Base-by-base conservation (phyloP, 129 eudicot genomes). In the Flaveria brownii region DNA sequence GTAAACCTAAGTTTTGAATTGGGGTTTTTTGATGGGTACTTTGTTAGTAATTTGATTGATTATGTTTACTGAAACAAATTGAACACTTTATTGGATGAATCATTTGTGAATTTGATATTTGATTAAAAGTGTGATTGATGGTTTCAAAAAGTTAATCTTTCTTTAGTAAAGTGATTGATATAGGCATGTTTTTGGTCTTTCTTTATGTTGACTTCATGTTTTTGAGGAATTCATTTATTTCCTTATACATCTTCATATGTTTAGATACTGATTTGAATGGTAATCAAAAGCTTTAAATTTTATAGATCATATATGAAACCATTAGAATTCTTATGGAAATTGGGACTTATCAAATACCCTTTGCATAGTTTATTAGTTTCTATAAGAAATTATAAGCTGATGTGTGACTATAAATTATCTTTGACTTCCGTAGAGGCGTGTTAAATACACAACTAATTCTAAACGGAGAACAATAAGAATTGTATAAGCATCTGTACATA, bases 31-130 rank as follows among this genome's bases (percentile, higher is more conserved):
- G 28, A 50, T 70, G 47, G 51, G 18, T 16, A 33, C 49, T 70
- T 43, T 45, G 46, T 56, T 69, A 3, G 17, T 69, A 17, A 41
- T 56, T 59, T 64, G 72, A 46, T 75, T 51, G 72, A 75, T 75
- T 14, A n/a, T 75, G 16, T 23, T 75, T 75, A 25, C 14, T 36
- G 78, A 30, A 74, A 61, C 26, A 56, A 4, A 56, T 42, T 68
- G 61, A 13, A 57, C 11, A 69, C 9, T 22, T 54, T 69, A 59
- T 39, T 23, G 12, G 45, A 61, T 61, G 45, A 5, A 5, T 74
- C 23, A 14, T 47, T n/a, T 43, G 10, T 68, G 73, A 23, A 23
- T 59, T 59, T 59, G 8, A 23, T 59, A 23, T n/a, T 23, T 59
- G 2, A 59, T 23, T 59, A 9, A 22, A 23, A 71, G 45, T 28